These are phyloP conservation scores for Neofusicoccum parvum DNA, from an alignment of 2,329 filamentous ascomycete genomes.

Conservation along the genomic window DNA sequence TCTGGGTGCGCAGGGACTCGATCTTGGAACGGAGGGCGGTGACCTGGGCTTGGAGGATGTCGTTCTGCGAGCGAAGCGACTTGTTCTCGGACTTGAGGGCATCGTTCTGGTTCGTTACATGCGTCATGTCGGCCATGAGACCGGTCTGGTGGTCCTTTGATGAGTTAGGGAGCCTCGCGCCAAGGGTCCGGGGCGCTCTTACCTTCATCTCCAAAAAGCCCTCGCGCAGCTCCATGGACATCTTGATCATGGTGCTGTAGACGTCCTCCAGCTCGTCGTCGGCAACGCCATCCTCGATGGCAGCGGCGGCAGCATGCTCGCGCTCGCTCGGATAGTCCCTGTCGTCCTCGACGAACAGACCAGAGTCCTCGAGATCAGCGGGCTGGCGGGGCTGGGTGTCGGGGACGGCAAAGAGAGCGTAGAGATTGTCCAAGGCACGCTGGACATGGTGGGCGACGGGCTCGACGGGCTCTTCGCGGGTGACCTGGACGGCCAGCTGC, in stretches of 20 bases:
- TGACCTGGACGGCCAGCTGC: conserved; percentile 38
- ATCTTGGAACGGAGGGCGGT: conserved; percentile 29
- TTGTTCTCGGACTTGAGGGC: conserved; percentile 10
- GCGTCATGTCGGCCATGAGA: conserved; percentile 10
- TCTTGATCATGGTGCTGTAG: conserved; percentile 12
- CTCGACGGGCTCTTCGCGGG: conserved; percentile 26
- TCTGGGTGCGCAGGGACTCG: conserved; percentile 37
- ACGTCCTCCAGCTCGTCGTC: conserved; percentile 17
- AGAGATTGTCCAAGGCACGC: conserved; percentile 8
- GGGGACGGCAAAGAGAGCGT: conserved; percentile 15
- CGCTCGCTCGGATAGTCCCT: not conserved
- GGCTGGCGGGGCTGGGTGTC: conserved; percentile 16
- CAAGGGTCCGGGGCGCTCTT: not conserved
- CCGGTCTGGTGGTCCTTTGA: conserved; percentile 17
- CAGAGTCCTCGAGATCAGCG: conserved; percentile 17
- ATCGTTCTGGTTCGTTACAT: not conserved
- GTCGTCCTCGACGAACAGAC: conserved; percentile 20
- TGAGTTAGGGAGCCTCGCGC: conserved; percentile 7
- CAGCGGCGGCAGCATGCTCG: not conserved
- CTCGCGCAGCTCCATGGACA: conserved; percentile 17
- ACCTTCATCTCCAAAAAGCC: conserved; percentile 16
- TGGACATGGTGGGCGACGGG: conserved; percentile 18
- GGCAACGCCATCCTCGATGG: not conserved
- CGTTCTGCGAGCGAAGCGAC: conserved; percentile 12
- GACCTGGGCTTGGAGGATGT: conserved; percentile 12